A percentile compares a stretch with the other conserved stretches of the same genome.
Conservation (phyloP, 352 stramenopile genomes). For the Globisporangium megalacanthum region DNA sequence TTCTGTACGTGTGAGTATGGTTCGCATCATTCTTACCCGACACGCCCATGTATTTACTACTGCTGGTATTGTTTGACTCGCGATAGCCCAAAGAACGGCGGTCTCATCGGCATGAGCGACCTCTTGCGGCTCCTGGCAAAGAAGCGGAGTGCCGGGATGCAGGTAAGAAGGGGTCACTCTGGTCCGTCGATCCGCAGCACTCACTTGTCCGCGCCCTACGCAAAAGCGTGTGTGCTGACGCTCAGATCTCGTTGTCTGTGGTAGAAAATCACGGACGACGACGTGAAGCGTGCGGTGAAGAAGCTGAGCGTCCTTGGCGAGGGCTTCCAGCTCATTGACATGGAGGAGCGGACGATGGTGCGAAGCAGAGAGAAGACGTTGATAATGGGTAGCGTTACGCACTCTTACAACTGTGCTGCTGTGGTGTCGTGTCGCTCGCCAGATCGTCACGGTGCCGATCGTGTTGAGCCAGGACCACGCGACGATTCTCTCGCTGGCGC, state of each 20-base stretch:
- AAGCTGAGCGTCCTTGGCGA: conserved; percentile 93
- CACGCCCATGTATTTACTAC: too few species aligned
- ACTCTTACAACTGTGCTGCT: not conserved
- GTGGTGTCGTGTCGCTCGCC: not conserved
- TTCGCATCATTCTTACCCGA: too few species aligned
- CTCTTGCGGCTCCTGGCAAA: conserved; percentile 65
- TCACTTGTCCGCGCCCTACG: too few species aligned
- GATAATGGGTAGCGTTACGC: too few species aligned
- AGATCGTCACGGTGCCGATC: conserved; percentile 94
- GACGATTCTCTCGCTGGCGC: conserved; percentile 86
- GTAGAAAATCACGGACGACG: conserved; percentile 84
- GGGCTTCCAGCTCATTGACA: conserved; percentile 92
- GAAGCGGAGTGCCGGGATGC: conserved; percentile 54
- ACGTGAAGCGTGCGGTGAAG: conserved; percentile 93
- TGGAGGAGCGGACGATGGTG: conserved; percentile 90
- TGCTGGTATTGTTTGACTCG: not conserved
- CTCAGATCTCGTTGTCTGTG: not conserved
- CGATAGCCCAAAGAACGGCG: conserved; percentile 72
- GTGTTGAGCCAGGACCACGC: conserved; percentile 95
- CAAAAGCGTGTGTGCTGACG: too few species aligned
- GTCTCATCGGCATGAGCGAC: conserved; percentile 78
- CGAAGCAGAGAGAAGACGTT: not conserved
- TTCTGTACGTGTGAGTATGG: not conserved
- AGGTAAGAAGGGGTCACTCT: conserved; percentile 18
- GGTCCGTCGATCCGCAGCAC: too few species aligned